A percentile compares a stretch with the other conserved stretches of the same genome.
phyloP scores from a whole-genome alignment of 495 filamentous ascomycete genomes.

The Chaetomium cochliodes region DNA sequence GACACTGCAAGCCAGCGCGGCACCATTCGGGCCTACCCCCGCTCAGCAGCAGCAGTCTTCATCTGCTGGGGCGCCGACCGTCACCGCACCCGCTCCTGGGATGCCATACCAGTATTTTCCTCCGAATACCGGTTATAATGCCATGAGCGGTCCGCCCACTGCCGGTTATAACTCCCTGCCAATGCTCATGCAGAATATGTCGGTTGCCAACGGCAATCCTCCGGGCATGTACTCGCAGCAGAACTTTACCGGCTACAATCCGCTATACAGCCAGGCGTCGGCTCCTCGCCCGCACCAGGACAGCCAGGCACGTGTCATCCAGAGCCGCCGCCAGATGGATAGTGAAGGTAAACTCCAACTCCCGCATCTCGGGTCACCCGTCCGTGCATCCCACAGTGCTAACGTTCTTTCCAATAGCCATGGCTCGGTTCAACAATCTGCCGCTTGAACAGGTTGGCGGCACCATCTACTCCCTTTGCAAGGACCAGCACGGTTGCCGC shows the following conservation, averaged over 20 bases:
- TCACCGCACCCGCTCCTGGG: constrained; percentile 37
- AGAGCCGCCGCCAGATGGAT: constrained; percentile 64
- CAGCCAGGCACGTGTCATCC: constrained; percentile 68
- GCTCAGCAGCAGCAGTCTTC: constrained; percentile 38
- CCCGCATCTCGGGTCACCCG: background rate
- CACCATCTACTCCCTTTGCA: constrained; percentile 83
- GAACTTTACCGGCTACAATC: constrained; percentile 46
- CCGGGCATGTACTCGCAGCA: constrained; percentile 48
- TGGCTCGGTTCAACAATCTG: constrained; percentile 71
- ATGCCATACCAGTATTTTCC: constrained; percentile 46
- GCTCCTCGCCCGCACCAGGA: constrained; percentile 47
- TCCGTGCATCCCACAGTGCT: background rate
- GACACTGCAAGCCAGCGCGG: constrained; percentile 72
- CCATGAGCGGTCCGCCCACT: constrained; percentile 22
- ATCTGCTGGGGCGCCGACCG: constrained; percentile 35
- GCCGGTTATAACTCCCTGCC: constrained; percentile 49
- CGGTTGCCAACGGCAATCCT: constrained; percentile 43
- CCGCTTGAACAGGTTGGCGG: constrained; percentile 75
- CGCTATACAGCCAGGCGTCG: constrained; percentile 43
- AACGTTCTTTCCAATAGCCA: constrained; percentile 38
- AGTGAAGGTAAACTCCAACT: constrained; percentile 53
- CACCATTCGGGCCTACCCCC: constrained; percentile 61
- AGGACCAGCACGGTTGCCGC: constrained; percentile 95
- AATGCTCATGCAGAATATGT: constrained; percentile 62
- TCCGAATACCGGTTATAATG: constrained; percentile 26